phyloP scores from a whole-genome alignment of 2,329 filamentous ascomycete species.

The Aureobasidium lini region DNA sequence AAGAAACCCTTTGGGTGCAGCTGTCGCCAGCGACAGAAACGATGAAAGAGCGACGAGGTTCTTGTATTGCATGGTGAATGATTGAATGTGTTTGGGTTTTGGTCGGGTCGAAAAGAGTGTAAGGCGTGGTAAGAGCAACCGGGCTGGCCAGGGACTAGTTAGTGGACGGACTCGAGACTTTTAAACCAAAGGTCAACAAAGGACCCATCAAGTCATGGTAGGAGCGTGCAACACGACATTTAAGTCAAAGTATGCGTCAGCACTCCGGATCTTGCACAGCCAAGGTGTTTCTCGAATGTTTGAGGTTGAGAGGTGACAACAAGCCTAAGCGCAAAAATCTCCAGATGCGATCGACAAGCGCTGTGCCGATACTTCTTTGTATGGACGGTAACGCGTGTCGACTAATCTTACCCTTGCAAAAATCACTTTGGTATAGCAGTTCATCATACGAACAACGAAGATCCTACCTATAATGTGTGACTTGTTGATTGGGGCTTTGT shows the following conservation, averaged over 20 bases:
- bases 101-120: background rate
- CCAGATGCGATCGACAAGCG: background rate
- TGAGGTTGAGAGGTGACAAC: conserved; percentile 2
- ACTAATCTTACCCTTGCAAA: background rate
- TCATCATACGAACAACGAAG: too few relatives aligned
- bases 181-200: background rate
- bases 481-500: too few relatives aligned
- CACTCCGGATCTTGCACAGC: background rate
- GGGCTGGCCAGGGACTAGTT: background rate
- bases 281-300: conserved; percentile 10
- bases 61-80: conserved; percentile 2
- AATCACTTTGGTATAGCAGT: background rate
- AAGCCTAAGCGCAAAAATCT: background rate
- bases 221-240: background rate
- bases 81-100: background rate
- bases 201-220: background rate
- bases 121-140: background rate
- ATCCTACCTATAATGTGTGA: too few relatives aligned
- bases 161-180: background rate
- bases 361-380: background rate
- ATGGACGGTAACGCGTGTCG: background rate
- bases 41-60: background rate
- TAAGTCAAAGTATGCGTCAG: background rate
- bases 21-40: conserved; percentile 6
- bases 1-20: background rate